phyloP scores from a whole-genome alignment of 2,329 filamentous ascomycete genomes.

The Colletotrichum nymphaeae region DNA sequence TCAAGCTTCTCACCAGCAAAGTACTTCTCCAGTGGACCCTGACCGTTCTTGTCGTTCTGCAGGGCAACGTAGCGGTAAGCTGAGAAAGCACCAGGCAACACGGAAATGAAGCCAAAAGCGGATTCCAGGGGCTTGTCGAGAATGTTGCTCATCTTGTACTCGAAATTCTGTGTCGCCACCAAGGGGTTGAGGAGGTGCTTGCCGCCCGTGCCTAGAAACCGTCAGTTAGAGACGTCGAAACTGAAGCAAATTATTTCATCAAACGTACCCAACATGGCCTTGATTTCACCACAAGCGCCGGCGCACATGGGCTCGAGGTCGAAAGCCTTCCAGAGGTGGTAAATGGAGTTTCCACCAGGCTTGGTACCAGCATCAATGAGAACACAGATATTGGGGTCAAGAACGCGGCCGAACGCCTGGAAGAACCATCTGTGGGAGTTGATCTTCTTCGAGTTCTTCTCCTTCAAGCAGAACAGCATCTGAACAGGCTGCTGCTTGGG shows the following conservation, averaged over 20 bases:
- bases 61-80: slow-evolving; percentile 95
- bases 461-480: slow-evolving; percentile 97
- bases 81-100: slow-evolving; percentile 97
- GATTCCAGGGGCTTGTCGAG: slow-evolving; percentile 97
- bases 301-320: slow-evolving; percentile 98
- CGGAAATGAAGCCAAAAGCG: slow-evolving; percentile 96
- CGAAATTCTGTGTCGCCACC: slow-evolving; percentile 97
- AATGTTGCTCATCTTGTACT: slow-evolving; percentile 99
- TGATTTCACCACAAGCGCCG: slow-evolving; percentile 98
- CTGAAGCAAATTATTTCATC: no score
- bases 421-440: slow-evolving; percentile 99
- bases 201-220: slow-evolving; percentile 64
- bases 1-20: slow-evolving; percentile 97
- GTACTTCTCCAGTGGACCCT: slow-evolving; percentile 95
- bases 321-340: slow-evolving; percentile 98
- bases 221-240: no score
- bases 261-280: slow-evolving; percentile 83
- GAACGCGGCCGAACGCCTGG: slow-evolving; percentile 90
- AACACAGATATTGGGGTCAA: slow-evolving; percentile 97
- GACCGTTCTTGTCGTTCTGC: slow-evolving; percentile 95
- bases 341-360: slow-evolving; percentile 93
- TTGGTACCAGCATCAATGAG: slow-evolving; percentile 96
- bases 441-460: slow-evolving; percentile 99
- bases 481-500: slow-evolving; percentile 91
- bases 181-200: slow-evolving; percentile 93